Evolutionary conservation across 805 yeast genomes (phyloP).

Genomic region (Lipomyces yamadae): DNA sequence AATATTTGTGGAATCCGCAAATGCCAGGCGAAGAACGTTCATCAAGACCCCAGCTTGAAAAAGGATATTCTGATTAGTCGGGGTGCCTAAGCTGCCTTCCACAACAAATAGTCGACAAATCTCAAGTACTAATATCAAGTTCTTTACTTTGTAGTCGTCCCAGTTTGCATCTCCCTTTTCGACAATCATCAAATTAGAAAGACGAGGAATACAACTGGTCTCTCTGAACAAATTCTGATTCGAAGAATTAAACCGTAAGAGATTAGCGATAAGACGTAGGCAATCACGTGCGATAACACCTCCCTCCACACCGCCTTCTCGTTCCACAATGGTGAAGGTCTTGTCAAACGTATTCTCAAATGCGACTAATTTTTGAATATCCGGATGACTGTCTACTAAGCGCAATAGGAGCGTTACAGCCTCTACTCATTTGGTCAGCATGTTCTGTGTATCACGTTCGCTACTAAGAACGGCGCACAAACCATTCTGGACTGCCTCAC

Average conservation of each 20-base stretch:
- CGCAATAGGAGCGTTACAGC: conserved; percentile 76
- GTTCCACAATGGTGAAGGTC: conserved; percentile 75
- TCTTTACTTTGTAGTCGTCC: conserved; percentile 76
- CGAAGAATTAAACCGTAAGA: conserved; percentile 80
- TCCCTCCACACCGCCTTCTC: conserved; percentile 89
- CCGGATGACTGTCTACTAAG: conserved; percentile 77
- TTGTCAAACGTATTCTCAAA: conserved; percentile 91
- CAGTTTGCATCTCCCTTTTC: conserved; percentile 55
- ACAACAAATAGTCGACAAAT: conserved; percentile 73
- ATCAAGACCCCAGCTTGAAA: conserved; percentile 66
- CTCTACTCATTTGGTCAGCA: conserved; percentile 44
- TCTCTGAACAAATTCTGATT: conserved; percentile 90
- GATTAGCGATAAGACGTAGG: conserved; percentile 69
- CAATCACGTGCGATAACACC: conserved; percentile 92
- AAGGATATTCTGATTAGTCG: conserved; percentile 63
- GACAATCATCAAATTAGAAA: conserved; percentile 65
- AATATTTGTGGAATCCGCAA: conserved; percentile 65
- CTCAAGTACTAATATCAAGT: conserved; percentile 69
- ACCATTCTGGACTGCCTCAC: conserved; percentile 86
- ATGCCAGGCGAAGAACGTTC: conserved; percentile 69
- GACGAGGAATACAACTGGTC: conserved; percentile 72
- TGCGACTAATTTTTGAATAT: conserved; percentile 90
- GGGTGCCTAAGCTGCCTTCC: conserved; percentile 71
- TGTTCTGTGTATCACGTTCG: neutral
- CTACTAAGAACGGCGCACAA: neutral